These are phyloP conservation scores for Kappamyces sp. DNA, from an alignment of 192 early-diverging fungal species.

Conservation along the genomic window DNA sequence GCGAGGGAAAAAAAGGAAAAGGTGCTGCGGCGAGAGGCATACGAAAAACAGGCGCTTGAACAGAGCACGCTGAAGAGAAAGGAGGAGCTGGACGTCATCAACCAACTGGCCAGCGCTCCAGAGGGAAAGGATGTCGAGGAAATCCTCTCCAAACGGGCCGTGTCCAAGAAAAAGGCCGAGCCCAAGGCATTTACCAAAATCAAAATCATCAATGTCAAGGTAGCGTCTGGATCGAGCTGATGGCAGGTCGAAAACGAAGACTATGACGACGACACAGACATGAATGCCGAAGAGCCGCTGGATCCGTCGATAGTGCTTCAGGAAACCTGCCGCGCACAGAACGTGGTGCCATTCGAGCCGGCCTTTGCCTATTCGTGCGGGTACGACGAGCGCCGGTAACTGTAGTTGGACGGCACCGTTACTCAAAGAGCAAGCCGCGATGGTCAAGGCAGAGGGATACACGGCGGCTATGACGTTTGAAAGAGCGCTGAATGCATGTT, in stretches of 20 bases:
- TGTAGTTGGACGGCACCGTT: neutral
- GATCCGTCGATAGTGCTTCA: neutral
- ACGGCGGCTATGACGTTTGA: neutral
- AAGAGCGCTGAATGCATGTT: neutral
- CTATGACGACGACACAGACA: conserved; percentile 24
- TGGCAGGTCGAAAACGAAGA: conserved; percentile 31
- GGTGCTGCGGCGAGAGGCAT: conserved; percentile 58
- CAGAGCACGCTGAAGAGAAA: conserved; percentile 59
- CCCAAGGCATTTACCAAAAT: conserved; percentile 23
- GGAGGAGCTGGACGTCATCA: conserved; percentile 63
- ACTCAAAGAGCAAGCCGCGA: neutral
- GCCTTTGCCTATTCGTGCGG: too few species aligned
- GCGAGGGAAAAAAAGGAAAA: conserved; percentile 50
- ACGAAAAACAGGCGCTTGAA: conserved; percentile 62
- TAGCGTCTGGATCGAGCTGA: conserved; percentile 13
- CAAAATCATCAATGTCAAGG: conserved; percentile 27
- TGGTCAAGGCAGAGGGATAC: neutral
- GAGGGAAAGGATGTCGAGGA: conserved; percentile 36
- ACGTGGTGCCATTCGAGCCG: too few species aligned
- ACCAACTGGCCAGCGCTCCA: conserved; percentile 56
- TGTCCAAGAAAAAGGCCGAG: conserved; percentile 33
- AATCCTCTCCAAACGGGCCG: conserved; percentile 34
- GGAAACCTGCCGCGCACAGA: neutral
- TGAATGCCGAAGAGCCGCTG: neutral
- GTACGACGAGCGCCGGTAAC: neutral